Base-by-base conservation (phyloP, 768 basidiomycete genomes). In the Porphyrellus cyaneotinctus region DNA sequence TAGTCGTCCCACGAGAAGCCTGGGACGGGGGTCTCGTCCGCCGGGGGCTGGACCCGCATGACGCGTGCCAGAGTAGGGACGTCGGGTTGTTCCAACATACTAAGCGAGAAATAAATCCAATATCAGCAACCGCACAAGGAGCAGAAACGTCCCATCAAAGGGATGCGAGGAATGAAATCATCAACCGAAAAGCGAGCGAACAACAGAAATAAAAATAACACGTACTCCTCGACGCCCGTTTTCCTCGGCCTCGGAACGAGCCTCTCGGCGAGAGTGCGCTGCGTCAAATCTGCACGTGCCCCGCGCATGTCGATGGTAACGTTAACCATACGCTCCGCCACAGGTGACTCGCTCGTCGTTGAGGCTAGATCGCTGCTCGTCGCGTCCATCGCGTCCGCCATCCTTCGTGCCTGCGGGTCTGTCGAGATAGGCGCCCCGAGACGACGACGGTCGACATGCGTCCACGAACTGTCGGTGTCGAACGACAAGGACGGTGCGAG, bases 1-100 rank as follows among this genome's bases (percentile, higher is more conserved):
- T 89, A 89, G 71, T 90, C 87, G 0, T 71, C 83, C 88, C 85
- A 88, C 0, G 85, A 81, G 64, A 85, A 86, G 0, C 87, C 87
- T 7, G 74, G 67, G 9, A 79, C 82, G 15, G 86, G 84, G 37
- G 75, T 73, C 49, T 85, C 82, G 51, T 76, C 75, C n/a, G 80
- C 68, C 11, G 61, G 69, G 15, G 85, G 82, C 56, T 76, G 76
- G 5, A 89, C 77, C 22, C 86, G 87, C 74, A 87, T 80, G 52
- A 89, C 85, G 32, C 83, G 81, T n/a, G 86, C 74, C 26, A 83
- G 15, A 68, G 67, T 41, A 65, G 82, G 70, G 46, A 77, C 67
- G 62, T 84, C 79, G 3, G 87, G 74, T 17, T 74, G 71, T 59
- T 83, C 81, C 51, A 87, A 73, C 80, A 86, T 83, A 64, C 88